phyloP scores from a whole-genome alignment of 371 early-diverging fungal species.

The Rhizopus arrhizus region DNA sequence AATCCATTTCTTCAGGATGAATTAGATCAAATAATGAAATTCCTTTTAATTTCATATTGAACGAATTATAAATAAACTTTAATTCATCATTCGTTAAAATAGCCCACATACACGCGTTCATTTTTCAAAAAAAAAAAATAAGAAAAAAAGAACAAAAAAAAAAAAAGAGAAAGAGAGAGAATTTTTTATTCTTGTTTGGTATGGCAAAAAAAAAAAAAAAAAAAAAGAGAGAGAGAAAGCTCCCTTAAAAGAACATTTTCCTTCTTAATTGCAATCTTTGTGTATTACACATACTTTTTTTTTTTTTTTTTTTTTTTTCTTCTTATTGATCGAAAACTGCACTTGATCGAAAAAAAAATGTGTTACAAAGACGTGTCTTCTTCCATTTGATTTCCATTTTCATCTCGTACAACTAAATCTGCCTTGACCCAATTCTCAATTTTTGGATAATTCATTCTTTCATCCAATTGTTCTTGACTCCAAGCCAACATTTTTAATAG shows the following conservation, averaged over 20 bases:
- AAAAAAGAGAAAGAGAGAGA: constrained; percentile 4
- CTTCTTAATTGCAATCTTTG: constrained; percentile 6
- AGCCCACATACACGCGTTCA: constrained; percentile 40
- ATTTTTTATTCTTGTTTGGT: not conserved
- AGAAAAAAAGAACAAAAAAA: constrained; percentile 12
- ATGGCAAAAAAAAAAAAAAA: constrained; percentile 1
- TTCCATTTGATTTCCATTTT: constrained; percentile 34
- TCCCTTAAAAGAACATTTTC: constrained; percentile 4
- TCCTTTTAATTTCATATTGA: constrained; percentile 26
- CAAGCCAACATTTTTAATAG: constrained; percentile 88
- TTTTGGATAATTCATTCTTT: constrained; percentile 78
- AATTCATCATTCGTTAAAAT: constrained; percentile 29
- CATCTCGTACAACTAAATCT: constrained; percentile 60
- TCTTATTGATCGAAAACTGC: constrained; percentile 7
- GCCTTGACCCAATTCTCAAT: constrained; percentile 84
- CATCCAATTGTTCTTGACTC: constrained; percentile 89
- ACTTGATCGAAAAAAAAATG: constrained; percentile 16
- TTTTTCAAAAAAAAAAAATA: constrained; percentile 10
- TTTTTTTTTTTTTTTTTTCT: constrained; percentile 2
- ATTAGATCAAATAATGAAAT: constrained; percentile 60
- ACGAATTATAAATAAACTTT: constrained; percentile 33
- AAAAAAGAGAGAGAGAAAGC: not conserved
- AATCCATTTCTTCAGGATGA: constrained; percentile 60
- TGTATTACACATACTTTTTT: not conserved
- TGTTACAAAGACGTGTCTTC: constrained; percentile 22